Percentiles rank a stretch among this genome's conserved stretches.
These are phyloP conservation scores for Margaritispora aquatica DNA, from an alignment of 495 filamentous ascomycete genomes.

Conservation along the genomic window DNA sequence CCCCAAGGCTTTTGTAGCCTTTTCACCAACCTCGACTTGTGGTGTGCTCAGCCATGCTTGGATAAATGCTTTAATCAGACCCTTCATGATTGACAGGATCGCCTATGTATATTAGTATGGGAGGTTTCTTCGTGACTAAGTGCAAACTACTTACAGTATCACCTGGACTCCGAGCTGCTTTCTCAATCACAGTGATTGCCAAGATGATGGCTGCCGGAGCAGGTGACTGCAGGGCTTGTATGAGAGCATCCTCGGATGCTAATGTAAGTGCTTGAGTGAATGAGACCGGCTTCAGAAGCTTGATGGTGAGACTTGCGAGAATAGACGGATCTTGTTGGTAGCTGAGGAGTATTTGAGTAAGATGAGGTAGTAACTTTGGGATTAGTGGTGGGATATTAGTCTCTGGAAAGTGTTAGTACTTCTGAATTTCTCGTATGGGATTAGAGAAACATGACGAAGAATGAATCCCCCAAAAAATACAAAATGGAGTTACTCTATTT, in stretches of 20 bases:
- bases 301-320: constrained; percentile 43
- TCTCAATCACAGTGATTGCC: constrained; percentile 63
- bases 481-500: too few relatives aligned
- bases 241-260: constrained; percentile 45
- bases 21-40: constrained; percentile 67
- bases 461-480: too few relatives aligned
- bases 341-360: constrained; percentile 40
- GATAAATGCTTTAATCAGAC: constrained; percentile 54
- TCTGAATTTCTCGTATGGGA: background rate
- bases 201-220: constrained; percentile 63
- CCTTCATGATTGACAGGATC: constrained; percentile 59
- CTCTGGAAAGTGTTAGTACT: constrained; percentile 11
- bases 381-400: constrained; percentile 32
- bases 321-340: constrained; percentile 44
- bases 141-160: constrained; percentile 44
- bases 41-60: constrained; percentile 65
- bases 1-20: constrained; percentile 58
- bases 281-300: constrained; percentile 43
- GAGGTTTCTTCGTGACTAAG: background rate
- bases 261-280: constrained; percentile 47
- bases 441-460: background rate
- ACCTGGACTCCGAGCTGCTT: constrained; percentile 52
- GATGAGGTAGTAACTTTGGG: constrained; percentile 39
- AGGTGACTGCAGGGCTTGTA: constrained; percentile 50
- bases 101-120: background rate